phyloP scores from a whole-genome alignment of 495 filamentous ascomycete species.

The Penicillium subrubescens region DNA sequence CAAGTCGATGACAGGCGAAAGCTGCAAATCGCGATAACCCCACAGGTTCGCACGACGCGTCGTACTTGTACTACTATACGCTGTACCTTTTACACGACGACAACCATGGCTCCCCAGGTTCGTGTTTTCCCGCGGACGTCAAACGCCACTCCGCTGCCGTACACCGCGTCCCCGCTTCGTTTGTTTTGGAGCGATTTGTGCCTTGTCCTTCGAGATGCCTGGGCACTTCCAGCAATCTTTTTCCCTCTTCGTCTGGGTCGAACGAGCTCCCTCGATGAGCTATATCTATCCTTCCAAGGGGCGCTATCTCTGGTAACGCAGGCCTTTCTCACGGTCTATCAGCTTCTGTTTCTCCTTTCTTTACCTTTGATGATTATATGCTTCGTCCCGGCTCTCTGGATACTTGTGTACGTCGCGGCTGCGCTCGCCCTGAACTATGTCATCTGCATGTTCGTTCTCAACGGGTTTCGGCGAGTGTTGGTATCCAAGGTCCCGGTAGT shows the following conservation, averaged over 20 bases:
- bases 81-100: background rate
- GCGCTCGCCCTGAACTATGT: slow-evolving; percentile 50
- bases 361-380: slow-evolving; percentile 52
- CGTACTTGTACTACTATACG: background rate
- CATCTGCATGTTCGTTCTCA: slow-evolving; percentile 51
- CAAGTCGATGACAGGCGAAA: background rate
- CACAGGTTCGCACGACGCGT: background rate
- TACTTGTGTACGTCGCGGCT: slow-evolving; percentile 35
- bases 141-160: slow-evolving; percentile 39
- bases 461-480: slow-evolving; percentile 31
- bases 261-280: slow-evolving; percentile 58
- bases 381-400: slow-evolving; percentile 52
- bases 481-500: slow-evolving; percentile 28
- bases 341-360: slow-evolving; percentile 39
- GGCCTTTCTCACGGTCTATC: slow-evolving; percentile 45
- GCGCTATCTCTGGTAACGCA: slow-evolving; percentile 53
- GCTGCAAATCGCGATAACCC: background rate
- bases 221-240: slow-evolving; percentile 55
- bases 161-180: slow-evolving; percentile 61
- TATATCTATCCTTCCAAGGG: slow-evolving; percentile 54
- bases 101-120: slow-evolving; percentile 11
- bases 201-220: slow-evolving; percentile 52
- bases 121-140: slow-evolving; percentile 11
- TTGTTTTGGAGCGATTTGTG: slow-evolving; percentile 57
- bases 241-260: slow-evolving; percentile 51